Evolutionary conservation across 345 rosid species (phyloP), one percentile per base, ranked within the genome.

Genomic region (Litchi chinensis): DNA sequence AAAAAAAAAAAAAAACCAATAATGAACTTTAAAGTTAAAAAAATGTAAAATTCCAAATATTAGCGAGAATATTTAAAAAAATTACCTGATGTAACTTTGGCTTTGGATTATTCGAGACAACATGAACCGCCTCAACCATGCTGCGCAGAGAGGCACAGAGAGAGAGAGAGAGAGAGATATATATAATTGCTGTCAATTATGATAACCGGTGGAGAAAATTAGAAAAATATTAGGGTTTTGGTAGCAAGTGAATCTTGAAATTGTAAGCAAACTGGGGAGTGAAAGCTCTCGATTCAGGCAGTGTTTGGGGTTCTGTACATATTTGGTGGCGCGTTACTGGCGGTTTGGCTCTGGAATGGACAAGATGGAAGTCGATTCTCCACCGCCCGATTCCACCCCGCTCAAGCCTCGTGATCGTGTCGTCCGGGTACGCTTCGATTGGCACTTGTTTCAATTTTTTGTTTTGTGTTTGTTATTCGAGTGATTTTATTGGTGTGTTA

Each of bases 301-400:
- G 65, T 87, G 87, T 76, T 83, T 89, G 78, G 85, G 86, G 22
- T 73, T 50, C 69, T 88, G 91, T 79, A 80, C 88, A 13, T 92
- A 85, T 77, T 88, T 90, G 80, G 72, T 90, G 72, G 64, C 76
- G 63, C 87, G 85, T 68, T 57, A 79, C 72, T 86, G 86, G 68
- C 83, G 80, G 84, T 82, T 48, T 68, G 64, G 63, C 70, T 67
- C 76, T 5, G 82, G 37, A 48, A 72, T 46, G 15, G 67, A 67
- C 66, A 56, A 39, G 71, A 93, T 93, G 98, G 95, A 92, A 54
- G 70, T 84, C 65, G 93, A 94, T 71, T 83, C 73, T 56, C 73
- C 73, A 37, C 88, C 88, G 19, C 65, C 81, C n/a, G 90, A 82
- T 32, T 76, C 88, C 18, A 39, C 32, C 75, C 82, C 81, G 70